Evolutionary conservation across 352 stramenopile genomes (phyloP).

Genomic region (Phytophthora litchii): DNA sequence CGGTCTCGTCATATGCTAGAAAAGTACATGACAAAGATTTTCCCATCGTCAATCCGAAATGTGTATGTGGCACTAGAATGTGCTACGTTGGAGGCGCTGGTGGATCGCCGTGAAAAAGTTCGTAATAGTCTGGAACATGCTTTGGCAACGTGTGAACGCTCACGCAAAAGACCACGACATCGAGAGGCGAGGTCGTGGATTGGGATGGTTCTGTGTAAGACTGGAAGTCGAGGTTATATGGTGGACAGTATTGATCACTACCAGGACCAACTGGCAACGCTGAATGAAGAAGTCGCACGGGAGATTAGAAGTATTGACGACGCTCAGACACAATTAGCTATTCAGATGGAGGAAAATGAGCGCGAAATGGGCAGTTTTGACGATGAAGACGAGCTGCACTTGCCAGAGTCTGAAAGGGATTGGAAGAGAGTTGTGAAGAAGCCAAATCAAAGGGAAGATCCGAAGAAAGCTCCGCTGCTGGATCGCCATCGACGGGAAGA

Average conservation of each 20-base stretch:
- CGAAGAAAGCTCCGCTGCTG: constrained; percentile 23
- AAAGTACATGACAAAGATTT: constrained; percentile 76
- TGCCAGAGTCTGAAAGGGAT: constrained; percentile 15
- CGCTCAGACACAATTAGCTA: constrained; percentile 54
- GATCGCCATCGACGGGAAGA: constrained; percentile 15
- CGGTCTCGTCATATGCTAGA: constrained; percentile 65
- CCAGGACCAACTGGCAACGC: constrained; percentile 51
- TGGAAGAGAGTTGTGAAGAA: constrained; percentile 16
- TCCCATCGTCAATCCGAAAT: constrained; percentile 59
- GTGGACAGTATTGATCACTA: constrained; percentile 75
- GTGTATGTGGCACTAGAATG: constrained; percentile 82
- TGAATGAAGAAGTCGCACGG: constrained; percentile 64
- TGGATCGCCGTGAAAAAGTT: constrained; percentile 53
- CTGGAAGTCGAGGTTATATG: constrained; percentile 36
- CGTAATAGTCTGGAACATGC: constrained; percentile 60
- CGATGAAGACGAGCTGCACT: constrained; percentile 22
- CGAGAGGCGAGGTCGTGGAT: constrained; percentile 53
- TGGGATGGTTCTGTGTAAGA: constrained; percentile 45
- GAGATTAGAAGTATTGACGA: constrained; percentile 73
- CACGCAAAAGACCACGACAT: constrained; percentile 48
- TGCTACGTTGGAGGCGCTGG: constrained; percentile 52
- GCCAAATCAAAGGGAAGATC: constrained; percentile 19
- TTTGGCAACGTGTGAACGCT: constrained; percentile 52
- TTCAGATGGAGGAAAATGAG: constrained; percentile 43
- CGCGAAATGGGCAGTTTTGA: constrained; percentile 27